Base-by-base conservation (phyloP, 1,139 yeast genomes). In the Sugiyamaella paludigena region DNA sequence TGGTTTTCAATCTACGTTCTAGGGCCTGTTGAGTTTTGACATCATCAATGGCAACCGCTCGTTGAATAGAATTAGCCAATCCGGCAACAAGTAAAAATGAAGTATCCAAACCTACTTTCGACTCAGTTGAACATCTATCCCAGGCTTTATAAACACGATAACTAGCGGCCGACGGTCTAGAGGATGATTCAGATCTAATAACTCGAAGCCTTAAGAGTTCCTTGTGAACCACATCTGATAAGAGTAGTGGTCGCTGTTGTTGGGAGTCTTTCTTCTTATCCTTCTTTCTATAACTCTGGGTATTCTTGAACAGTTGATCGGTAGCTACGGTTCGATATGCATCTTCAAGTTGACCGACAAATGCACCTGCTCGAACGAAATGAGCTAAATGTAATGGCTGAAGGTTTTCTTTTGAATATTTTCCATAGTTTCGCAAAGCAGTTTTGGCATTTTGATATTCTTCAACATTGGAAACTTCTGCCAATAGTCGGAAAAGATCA, bases 401-500 rank as follows among this genome's bases (percentile, higher is more conserved):
- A 37, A 52, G 37, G 28, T 36, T 45, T 10, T 42, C 45, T n/a
- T 43, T 44, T 30, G 43, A 44, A 37, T 54, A 51, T 30, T 40
- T 49, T 34, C 48, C 53, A 19, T 49, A 49, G 35, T 50, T 48
- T 15, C 37, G 46, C 30, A 56, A 42, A 12, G 50, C 37, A 6
- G 34, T 37, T 34, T 52, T 45, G 30, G 55, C 42, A 26, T 32
- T 11, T 16, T 48, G 40, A 36, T 48, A 36, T 16, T 56, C 49
- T 26, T 56, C 54, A 8, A 24, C 37, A 9, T 45, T 43, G n/a
- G 46, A 19, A 15, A 49, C 51, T 4, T 35, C 43, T 24, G 41
- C 39, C 36, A 56, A 29, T 19, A 53, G 43, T 12, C 42, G 36
- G 40, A 46, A 41, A 43, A 62, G 49, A 29, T 60, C 61, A n/a